Conservation (phyloP, 2,329 filamentous ascomycete genomes). For the Xylariaceae sp. region DNA sequence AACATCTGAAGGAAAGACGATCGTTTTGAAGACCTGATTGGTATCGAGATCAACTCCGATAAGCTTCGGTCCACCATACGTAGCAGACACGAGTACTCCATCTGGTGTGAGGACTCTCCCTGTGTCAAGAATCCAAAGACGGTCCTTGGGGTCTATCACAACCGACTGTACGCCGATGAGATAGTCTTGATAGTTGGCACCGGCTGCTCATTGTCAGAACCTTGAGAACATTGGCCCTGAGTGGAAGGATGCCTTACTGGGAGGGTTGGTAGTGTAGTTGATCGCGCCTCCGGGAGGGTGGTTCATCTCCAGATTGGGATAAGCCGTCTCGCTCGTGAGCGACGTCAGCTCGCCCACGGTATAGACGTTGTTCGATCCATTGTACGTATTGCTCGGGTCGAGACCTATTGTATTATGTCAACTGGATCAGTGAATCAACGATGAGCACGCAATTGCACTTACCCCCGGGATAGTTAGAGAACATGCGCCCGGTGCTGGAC, state of each 20-base stretch:
- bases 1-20: slow-evolving; percentile 41
- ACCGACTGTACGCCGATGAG: slow-evolving; percentile 49
- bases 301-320: slow-evolving; percentile 33
- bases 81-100: slow-evolving; percentile 38
- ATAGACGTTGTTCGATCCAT: slow-evolving; percentile 30
- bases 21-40: slow-evolving; percentile 44
- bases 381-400: slow-evolving; percentile 41
- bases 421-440: neutral
- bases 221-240: too few relatives aligned
- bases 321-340: slow-evolving; percentile 17
- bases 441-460: neutral
- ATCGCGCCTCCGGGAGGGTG: slow-evolving; percentile 41
- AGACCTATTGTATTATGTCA: slow-evolving; percentile 29
- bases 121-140: slow-evolving; percentile 51
- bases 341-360: slow-evolving; percentile 35
- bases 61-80: slow-evolving; percentile 46
- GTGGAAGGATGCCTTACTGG: slow-evolving; percentile 23
- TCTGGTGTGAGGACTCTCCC: slow-evolving; percentile 33
- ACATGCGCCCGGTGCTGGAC: slow-evolving; percentile 43
- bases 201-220: too few relatives aligned
- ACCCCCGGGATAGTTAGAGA: slow-evolving; percentile 45
- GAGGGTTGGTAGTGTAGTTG: slow-evolving; percentile 44
- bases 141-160: slow-evolving; percentile 44
- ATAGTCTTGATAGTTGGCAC: slow-evolving; percentile 43
- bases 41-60: slow-evolving; percentile 41